Evolutionary conservation across 352 stramenopile species (phyloP).

Genomic region (Phytophthora pluvialis): DNA sequence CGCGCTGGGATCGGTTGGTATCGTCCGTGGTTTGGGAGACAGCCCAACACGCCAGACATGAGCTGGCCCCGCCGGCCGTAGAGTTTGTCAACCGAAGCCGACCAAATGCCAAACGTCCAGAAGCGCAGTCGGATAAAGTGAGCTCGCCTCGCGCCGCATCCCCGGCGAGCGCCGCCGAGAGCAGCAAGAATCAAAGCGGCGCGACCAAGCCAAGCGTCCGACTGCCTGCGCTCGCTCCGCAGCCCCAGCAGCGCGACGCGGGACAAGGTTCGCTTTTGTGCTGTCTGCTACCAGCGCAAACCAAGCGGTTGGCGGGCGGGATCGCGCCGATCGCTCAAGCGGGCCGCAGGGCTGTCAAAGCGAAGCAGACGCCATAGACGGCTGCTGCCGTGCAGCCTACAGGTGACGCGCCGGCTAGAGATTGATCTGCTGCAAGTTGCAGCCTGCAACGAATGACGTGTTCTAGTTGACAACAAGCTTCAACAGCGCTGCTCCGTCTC

Average conservation of each 20-base stretch:
- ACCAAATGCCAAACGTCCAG: background rate
- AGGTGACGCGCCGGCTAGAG: slow-evolving; percentile 3
- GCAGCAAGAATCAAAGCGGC: background rate
- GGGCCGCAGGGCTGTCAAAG: background rate
- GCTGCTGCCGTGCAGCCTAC: background rate
- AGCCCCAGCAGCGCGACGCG: background rate
- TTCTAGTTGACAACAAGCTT: slow-evolving; percentile 36
- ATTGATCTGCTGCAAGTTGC: slow-evolving; percentile 17
- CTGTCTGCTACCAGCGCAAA: slow-evolving; percentile 37
- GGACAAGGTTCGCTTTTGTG: slow-evolving; percentile 29
- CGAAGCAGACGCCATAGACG: background rate
- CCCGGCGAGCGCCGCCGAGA: background rate
- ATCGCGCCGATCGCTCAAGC: background rate
- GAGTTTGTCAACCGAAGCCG: slow-evolving; percentile 21
- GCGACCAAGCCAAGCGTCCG: background rate
- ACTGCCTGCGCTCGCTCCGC: slow-evolving; percentile 6
- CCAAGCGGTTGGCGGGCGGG: slow-evolving; percentile 1
- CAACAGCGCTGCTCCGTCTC: slow-evolving; percentile 30
- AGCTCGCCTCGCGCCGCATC: slow-evolving; percentile 4
- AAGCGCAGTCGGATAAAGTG: slow-evolving; percentile 4
- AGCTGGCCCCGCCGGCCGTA: slow-evolving; percentile 19
- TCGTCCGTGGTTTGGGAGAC: slow-evolving; percentile 27
- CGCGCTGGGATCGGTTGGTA: slow-evolving; percentile 13
- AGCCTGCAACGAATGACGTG: slow-evolving; percentile 9
- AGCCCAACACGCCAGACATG: background rate